Percentiles rank a stretch among this genome's conserved stretches.
These are phyloP conservation scores for Actinomucor elegans DNA, from an alignment of 371 early-diverging fungal species.

Conservation along the genomic window DNA sequence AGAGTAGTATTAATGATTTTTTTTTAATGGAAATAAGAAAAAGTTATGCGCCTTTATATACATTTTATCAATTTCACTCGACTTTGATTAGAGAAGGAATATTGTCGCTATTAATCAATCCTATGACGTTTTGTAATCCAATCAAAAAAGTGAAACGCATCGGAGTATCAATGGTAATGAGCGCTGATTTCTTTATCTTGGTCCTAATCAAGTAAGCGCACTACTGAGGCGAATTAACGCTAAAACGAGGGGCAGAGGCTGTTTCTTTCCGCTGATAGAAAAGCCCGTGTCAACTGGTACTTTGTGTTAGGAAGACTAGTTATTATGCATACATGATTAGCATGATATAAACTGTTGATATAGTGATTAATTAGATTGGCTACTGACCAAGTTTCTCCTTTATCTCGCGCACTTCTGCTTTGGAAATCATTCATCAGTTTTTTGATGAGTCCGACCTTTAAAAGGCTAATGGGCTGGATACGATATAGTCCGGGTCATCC, in stretches of 20 bases:
- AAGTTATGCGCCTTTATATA: slow-evolving; percentile 1
- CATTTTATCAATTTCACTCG: neutral
- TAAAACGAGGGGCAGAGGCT: slow-evolving; percentile 1
- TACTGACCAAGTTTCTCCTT: too few species aligned
- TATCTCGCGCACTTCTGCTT: too few species aligned
- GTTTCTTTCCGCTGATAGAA: too few species aligned
- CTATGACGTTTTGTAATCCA: slow-evolving; percentile 6
- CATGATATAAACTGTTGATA: too few species aligned
- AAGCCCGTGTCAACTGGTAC: neutral
- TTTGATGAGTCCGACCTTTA: too few species aligned
- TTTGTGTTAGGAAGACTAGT: neutral
- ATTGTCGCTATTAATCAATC: neutral
- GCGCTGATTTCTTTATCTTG: neutral
- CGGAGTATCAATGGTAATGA: neutral
- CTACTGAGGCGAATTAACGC: neutral
- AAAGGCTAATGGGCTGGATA: too few species aligned
- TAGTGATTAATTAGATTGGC: too few species aligned
- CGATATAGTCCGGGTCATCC: too few species aligned
- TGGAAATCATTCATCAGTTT: too few species aligned
- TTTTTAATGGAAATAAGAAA: neutral
- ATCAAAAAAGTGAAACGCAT: neutral
- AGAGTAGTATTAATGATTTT: neutral
- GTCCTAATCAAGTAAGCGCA: neutral
- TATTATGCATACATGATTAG: too few species aligned
- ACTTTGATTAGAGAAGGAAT: neutral